These are phyloP conservation scores for Yueomyces sp. DNA, from an alignment of 805 yeast genomes.

Conservation along the genomic window DNA sequence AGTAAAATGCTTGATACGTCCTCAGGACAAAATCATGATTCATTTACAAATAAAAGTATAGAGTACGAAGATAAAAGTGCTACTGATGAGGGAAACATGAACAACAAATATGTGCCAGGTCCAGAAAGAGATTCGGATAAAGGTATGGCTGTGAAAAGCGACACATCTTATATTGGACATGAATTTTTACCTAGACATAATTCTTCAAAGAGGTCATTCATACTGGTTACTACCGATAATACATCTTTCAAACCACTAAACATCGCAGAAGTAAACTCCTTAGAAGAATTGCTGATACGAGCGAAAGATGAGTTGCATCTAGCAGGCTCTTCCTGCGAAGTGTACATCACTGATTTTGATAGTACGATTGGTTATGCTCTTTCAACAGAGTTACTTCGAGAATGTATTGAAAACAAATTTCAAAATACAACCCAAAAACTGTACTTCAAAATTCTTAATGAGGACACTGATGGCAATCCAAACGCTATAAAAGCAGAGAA, in stretches of 20 bases:
- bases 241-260: constrained; percentile 38
- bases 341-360: constrained; percentile 60
- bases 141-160: too few species aligned
- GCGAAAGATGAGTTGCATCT: constrained; percentile 27
- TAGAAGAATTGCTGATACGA: constrained; percentile 28
- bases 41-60: too few species aligned
- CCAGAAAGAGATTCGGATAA: neutral
- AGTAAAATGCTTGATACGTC: too few species aligned
- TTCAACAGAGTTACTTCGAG: constrained; percentile 34
- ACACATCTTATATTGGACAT: too few species aligned
- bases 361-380: constrained; percentile 43
- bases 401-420: constrained; percentile 25
- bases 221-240: constrained; percentile 58
- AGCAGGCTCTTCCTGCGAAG: constrained; percentile 17
- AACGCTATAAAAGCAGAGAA: neutral
- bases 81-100: neutral
- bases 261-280: constrained; percentile 18
- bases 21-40: too few species aligned
- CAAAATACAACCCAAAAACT: constrained; percentile 19
- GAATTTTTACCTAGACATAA: neutral
- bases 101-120: neutral
- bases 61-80: neutral
- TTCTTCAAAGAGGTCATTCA: constrained; percentile 9
- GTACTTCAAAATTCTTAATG: constrained; percentile 13
- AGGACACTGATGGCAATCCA: neutral